Evolutionary conservation across 768 basidiomycete species (phyloP), one percentile per base, ranked within the genome.

Genomic region (Pulveroboletus sp.): DNA sequence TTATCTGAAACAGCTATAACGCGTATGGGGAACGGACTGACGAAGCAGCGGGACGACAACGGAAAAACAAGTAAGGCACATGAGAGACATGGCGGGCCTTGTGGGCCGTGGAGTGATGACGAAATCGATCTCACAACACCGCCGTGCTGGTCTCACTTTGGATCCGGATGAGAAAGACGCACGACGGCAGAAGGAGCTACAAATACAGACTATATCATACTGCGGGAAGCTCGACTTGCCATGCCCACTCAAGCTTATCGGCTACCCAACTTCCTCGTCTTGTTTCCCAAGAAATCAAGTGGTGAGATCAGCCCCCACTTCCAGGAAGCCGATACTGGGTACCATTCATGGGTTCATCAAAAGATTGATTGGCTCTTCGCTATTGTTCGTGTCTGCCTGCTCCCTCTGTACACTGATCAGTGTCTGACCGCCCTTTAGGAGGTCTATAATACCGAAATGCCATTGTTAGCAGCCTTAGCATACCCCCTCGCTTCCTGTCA

Each of bases 211-310:
- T n/a, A n/a, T n/a, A n/a, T n/a, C 44, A 42, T 36, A 40, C 8
- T 22, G n/a, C 30, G 2, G 12, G 20, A 31, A 29, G 30, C 17
- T 30, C 32, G 40, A 32, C 9, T 26, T 39, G 17, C 34, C 41
- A 66, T 64, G 61, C 43, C 54, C 26, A 30, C 32, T 10, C 59
- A 54, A 54, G 32, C 52, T 14, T 64, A 55, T 27, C 65, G 44
- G 29, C 49, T 67, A 41, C 65, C 64, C n/a, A 35, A 56, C 43
- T 54, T 67, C 26, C 56, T 64, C 9, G 39, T 37, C 20, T 44
- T 61, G 12, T 54, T 64, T 22, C 63, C 64, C 16, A 49, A 50
- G 52, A 67, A 68, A 42, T 51, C 67, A 11, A 59, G 67, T 6
- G 63, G 57, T 17, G 49, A 51, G 16, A 68, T 67, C 24, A 68